Base-by-base conservation (phyloP, 2,329 filamentous ascomycete genomes). In the Neofusicoccum laricinum region DNA sequence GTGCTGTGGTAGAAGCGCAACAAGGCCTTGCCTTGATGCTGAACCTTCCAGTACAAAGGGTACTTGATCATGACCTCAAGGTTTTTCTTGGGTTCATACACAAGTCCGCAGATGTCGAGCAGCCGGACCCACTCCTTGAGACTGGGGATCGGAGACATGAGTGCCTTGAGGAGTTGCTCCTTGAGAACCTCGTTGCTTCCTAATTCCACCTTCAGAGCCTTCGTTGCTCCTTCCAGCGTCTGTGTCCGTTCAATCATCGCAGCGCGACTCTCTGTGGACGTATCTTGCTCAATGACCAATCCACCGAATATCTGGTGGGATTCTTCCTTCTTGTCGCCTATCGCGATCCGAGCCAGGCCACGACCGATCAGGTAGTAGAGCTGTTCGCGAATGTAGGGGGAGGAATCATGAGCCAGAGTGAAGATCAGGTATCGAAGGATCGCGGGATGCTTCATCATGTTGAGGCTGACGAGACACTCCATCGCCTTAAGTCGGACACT, bases 401-500 rank as follows among this genome's bases (percentile, higher is more conserved):
- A 88, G 3, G 80, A 78, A 67, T 88, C 86, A 19, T 81, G 80
- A 1, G 80, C 81, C 71, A 88, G 80, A 19, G 80, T 82, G 67
- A 84, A 83, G 40, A 89, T 75, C 63, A 88, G 77, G 76, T 85
- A 88, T 41, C 77, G 80, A 62, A 88, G 71, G 17, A 88, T 77
- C 10, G 80, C 77, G 11, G 82, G 77, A 50, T 79, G 78, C 41
- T 79, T 79, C 41, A 85, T 80, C 62, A 86, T 76, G 57, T 84
- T 84, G 10, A 87, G 77, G 17, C 85, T 82, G 34, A 85, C 77
- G 1, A 89, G 76, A 66, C 83, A 85, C 25, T 81, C 77, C 73
- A 88, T 88, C 2, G 86, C 86, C 63, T 84, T 80, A 17, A 88
- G 67, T 4, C 87, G 84, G 30, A 89, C 82, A 64, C 85, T 80